Evolutionary conservation across 2,329 filamentous ascomycete species (phyloP).

Genomic region (Calonectria naviculata): DNA sequence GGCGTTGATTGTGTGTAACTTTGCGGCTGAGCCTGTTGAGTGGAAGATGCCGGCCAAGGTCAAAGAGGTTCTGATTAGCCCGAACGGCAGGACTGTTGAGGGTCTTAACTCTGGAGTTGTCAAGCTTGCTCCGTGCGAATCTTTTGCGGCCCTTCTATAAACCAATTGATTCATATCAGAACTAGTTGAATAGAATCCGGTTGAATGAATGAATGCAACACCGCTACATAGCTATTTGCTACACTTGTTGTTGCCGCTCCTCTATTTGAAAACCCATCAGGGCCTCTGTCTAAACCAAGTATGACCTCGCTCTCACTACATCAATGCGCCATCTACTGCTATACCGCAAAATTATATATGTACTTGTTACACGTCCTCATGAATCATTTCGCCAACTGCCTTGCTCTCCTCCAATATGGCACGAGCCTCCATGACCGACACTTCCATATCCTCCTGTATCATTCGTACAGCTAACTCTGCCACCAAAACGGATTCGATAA

Average conservation of each 20-base stretch:
- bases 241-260: background rate
- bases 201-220: background rate
- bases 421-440: slow-evolving; percentile 56
- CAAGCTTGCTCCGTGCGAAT: slow-evolving; percentile 50
- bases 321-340: background rate
- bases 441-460: slow-evolving; percentile 67
- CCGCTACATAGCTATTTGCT: background rate
- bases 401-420: slow-evolving; percentile 74
- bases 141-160: slow-evolving; percentile 47
- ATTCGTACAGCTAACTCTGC: slow-evolving; percentile 72
- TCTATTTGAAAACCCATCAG: background rate
- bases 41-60: slow-evolving; percentile 45
- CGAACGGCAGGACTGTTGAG: slow-evolving; percentile 41
- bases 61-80: slow-evolving; percentile 48
- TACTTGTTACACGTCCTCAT: slow-evolving; percentile 62
- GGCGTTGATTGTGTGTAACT: slow-evolving; percentile 53
- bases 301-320: background rate
- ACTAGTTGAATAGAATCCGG: background rate
- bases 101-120: slow-evolving; percentile 42
- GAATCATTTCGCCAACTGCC: slow-evolving; percentile 73
- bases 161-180: background rate
- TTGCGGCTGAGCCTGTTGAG: slow-evolving; percentile 44
- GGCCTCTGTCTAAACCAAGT: background rate
- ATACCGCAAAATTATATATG: background rate
- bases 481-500: slow-evolving; percentile 80